Evolutionary conservation across 1,139 yeast species (phyloP).

Genomic region (Zhuliangozyma blackwelliae): DNA sequence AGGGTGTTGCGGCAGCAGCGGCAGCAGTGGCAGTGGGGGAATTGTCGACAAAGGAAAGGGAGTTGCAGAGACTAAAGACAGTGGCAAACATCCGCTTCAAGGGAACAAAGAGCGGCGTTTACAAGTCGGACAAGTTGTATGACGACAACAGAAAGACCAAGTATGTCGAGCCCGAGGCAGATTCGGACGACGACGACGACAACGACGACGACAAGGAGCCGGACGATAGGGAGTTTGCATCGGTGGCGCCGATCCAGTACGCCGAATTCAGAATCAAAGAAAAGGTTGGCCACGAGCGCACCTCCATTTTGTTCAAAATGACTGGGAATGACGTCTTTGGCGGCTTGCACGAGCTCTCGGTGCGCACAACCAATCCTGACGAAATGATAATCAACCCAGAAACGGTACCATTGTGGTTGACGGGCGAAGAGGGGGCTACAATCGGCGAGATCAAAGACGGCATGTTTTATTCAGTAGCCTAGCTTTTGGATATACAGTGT

Average conservation of each 20-base stretch:
- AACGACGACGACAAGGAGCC: constrained; percentile 16
- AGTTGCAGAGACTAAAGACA: constrained; percentile 20
- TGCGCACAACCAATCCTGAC: constrained; percentile 18
- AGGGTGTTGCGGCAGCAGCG: too few relatives aligned
- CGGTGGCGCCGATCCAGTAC: constrained; percentile 53
- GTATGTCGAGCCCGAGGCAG: neutral
- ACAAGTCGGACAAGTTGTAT: constrained; percentile 30
- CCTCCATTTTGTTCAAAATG: constrained; percentile 45
- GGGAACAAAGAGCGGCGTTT: constrained; percentile 39
- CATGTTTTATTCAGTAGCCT: constrained; percentile 28
- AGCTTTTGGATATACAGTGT: constrained; percentile 25
- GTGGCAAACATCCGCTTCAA: constrained; percentile 55
- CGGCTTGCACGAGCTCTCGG: constrained; percentile 74
- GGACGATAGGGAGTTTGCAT: constrained; percentile 35
- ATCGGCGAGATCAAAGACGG: constrained; percentile 49
- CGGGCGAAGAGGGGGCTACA: constrained; percentile 66
- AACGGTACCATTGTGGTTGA: constrained; percentile 67
- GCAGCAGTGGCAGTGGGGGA: neutral
- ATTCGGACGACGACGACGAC: constrained; percentile 12
- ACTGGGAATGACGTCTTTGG: constrained; percentile 77
- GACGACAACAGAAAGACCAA: constrained; percentile 24
- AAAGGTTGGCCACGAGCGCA: constrained; percentile 12
- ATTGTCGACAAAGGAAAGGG: constrained; percentile 6
- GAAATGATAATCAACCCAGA: constrained; percentile 49
- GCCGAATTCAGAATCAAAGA: constrained; percentile 42